Percentiles rank a stretch among this genome's conserved stretches.
Conservation (phyloP, 768 basidiomycete genomes). For the Calocybe gangraenosa region DNA sequence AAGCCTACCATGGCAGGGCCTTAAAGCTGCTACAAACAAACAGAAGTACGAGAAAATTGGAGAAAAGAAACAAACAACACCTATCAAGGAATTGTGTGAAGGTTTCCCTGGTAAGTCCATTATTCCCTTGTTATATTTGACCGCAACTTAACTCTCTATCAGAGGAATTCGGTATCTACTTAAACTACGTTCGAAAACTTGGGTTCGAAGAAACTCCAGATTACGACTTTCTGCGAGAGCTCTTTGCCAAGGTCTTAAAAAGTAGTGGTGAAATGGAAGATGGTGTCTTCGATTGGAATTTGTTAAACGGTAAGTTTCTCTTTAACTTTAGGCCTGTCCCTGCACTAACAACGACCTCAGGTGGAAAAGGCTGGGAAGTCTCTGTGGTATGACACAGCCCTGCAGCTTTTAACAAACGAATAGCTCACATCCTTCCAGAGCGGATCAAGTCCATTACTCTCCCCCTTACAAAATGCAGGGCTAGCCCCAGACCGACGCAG, state of each 20-base stretch:
- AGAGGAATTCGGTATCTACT: constrained; percentile 99
- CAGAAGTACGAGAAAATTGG: constrained; percentile 99
- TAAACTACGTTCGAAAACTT: constrained; percentile 98
- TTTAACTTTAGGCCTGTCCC: too few relatives aligned
- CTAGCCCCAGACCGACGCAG: constrained; percentile 54
- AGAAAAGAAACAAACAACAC: constrained; percentile 99
- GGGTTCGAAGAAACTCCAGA: constrained; percentile 99
- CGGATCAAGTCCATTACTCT: constrained; percentile 55
- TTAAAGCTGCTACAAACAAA: constrained; percentile 99
- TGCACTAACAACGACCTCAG: constrained; percentile 28
- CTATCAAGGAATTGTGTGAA: constrained; percentile 95
- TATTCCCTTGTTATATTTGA: constrained; percentile 5
- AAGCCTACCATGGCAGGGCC: constrained; percentile 96
- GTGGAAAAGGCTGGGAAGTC: constrained; percentile 93
- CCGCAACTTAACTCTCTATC: constrained; percentile 9
- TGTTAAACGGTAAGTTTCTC: constrained; percentile 76
- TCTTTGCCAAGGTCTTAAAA: constrained; percentile 93
- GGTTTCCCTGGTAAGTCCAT: constrained; percentile 78
- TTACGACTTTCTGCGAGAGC: constrained; percentile 94
- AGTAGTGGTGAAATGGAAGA: constrained; percentile 89
- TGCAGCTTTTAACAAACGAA: constrained; percentile 1
- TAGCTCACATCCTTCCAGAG: constrained; percentile 32
- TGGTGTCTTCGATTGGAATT: constrained; percentile 95
- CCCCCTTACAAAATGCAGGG: constrained; percentile 58
- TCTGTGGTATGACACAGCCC: constrained; percentile 50